These are phyloP conservation scores for Paracoccidioides lutzii DNA, from an alignment of 2,329 filamentous ascomycete genomes.

Conservation along the genomic window DNA sequence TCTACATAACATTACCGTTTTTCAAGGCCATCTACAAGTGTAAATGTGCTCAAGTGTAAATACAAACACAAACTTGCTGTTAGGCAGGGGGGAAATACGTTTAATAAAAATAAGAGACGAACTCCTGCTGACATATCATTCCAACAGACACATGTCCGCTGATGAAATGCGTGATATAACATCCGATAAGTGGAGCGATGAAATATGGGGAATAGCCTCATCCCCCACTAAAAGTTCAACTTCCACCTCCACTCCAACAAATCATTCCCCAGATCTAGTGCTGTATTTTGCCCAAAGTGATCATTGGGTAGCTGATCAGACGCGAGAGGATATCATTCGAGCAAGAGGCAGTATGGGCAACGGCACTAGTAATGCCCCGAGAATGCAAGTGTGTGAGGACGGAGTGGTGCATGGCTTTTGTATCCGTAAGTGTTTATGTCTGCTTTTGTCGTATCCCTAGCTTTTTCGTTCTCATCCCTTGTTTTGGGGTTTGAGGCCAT, in stretches of 20 bases:
- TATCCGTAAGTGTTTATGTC: conserved; percentile 30
- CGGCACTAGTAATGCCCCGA: conserved; percentile 28
- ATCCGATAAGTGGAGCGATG: conserved; percentile 44
- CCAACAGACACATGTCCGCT: conserved; percentile 39
- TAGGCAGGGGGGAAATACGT: neutral
- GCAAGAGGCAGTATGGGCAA: conserved; percentile 23
- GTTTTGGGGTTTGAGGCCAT: neutral
- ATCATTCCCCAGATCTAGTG: conserved; percentile 35
- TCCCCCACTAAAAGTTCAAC: neutral
- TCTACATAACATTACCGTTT: neutral
- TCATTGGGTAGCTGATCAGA: conserved; percentile 49
- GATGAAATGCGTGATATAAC: conserved; percentile 47
- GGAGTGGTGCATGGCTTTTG: conserved; percentile 49
- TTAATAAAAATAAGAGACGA: neutral
- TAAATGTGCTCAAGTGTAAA: neutral
- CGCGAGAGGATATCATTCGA: conserved; percentile 42
- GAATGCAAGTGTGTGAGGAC: conserved; percentile 43
- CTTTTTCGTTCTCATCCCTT: neutral
- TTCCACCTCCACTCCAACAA: conserved; percentile 9
- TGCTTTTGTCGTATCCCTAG: neutral
- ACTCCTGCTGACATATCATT: neutral
- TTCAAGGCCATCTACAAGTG: too few species aligned
- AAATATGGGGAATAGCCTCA: conserved; percentile 43
- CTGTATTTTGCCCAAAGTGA: conserved; percentile 49
- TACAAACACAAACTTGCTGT: neutral